Percentiles rank a stretch among this genome's conserved stretches.
Evolutionary conservation across 1,139 yeast genomes (phyloP).

Genomic region (Saccharomyces hybrid): DNA sequence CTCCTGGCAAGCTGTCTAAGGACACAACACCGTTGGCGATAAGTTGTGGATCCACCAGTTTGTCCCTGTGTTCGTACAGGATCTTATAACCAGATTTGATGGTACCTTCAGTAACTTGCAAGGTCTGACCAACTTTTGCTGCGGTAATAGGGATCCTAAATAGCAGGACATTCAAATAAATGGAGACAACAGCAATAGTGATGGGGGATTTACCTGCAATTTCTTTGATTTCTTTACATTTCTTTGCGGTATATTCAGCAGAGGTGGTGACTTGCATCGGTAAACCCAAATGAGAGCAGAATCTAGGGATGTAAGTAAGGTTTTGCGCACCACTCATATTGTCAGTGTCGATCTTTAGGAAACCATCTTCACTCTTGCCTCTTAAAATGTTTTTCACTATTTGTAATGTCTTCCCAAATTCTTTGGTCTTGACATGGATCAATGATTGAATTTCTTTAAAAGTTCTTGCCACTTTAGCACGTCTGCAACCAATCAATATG

Average conservation of each 20-base stretch:
- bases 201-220: conserved; percentile 96
- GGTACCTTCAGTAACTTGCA: conserved; percentile 98
- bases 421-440: conserved; percentile 89
- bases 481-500: conserved; percentile 87
- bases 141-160: conserved; percentile 68
- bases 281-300: conserved; percentile 90
- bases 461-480: conserved; percentile 89
- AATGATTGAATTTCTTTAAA: conserved; percentile 94
- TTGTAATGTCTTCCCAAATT: conserved; percentile 82
- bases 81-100: conserved; percentile 87
- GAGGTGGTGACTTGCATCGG: conserved; percentile 81
- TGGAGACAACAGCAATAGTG: conserved; percentile 95
- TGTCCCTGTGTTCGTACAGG: conserved; percentile 63
- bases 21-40: conserved; percentile 61
- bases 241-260: conserved; percentile 85
- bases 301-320: conserved; percentile 90
- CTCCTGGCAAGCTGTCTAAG: conserved; percentile 51
- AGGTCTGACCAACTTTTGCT: conserved; percentile 76
- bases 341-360: conserved; percentile 39
- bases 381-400: conserved; percentile 71
- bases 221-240: conserved; percentile 85
- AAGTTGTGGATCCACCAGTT: conserved; percentile 76
- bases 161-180: conserved; percentile 81
- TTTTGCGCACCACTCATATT: conserved; percentile 81
- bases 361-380: conserved; percentile 44